These are phyloP conservation scores for Cinnamomum chago DNA, from an alignment of 164 flowering plant species.

Conservation along the genomic window DNA sequence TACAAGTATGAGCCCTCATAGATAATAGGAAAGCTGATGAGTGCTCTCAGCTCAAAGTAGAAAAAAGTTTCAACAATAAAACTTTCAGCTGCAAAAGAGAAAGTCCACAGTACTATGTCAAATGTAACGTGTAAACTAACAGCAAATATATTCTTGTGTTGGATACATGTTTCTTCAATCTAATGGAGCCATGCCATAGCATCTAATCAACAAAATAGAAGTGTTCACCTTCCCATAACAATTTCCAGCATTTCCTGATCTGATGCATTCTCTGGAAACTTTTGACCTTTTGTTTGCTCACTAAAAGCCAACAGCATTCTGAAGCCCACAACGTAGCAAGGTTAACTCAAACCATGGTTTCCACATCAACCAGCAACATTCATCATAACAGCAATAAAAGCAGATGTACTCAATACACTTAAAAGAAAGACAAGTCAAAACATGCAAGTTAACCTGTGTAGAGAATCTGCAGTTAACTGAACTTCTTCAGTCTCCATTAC, in stretches of 20 bases:
- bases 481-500: slow-evolving; percentile 92
- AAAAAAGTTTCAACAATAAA: no score
- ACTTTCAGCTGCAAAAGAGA: no score
- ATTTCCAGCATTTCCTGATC: slow-evolving; percentile 89
- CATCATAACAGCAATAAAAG: not conserved
- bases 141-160: no score
- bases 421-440: not conserved
- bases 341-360: not conserved
- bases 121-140: no score
- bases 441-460: slow-evolving; percentile 57
- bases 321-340: slow-evolving; percentile 8
- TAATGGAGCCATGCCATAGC: no score
- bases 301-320: slow-evolving; percentile 85
- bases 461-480: slow-evolving; percentile 76
- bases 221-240: slow-evolving; percentile 73
- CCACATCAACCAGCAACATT: not conserved
- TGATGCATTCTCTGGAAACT: slow-evolving; percentile 71
- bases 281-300: slow-evolving; percentile 71
- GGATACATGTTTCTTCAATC: no score
- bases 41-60: no score
- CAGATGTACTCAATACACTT: slow-evolving; percentile 2
- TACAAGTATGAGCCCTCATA: no score
- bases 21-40: no score
- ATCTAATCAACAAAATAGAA: not conserved
- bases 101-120: no score